Evolutionary conservation across 1,284 basidiomycete species (phyloP).

Genomic region (Grifola frondosa): DNA sequence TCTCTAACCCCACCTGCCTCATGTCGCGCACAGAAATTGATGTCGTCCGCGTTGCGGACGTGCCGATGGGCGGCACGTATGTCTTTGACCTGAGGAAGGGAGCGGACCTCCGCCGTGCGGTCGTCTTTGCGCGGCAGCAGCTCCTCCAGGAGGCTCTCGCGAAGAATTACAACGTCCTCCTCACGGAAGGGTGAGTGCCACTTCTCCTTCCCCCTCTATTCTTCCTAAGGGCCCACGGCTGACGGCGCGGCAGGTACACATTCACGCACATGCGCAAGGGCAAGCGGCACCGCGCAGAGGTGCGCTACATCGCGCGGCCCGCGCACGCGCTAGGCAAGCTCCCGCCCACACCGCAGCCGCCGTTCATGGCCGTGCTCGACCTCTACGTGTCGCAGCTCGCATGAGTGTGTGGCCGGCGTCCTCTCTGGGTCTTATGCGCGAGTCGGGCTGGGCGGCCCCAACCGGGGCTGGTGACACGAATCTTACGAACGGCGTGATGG

Average conservation of each 20-base stretch:
- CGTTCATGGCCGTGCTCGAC: constrained; percentile 63
- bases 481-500: too few species aligned
- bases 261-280: constrained; percentile 63
- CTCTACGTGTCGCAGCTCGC: constrained; percentile 10
- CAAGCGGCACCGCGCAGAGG: constrained; percentile 60
- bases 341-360: constrained; percentile 48
- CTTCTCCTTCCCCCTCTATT: constrained; percentile 4
- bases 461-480: too few species aligned
- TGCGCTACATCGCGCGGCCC: constrained; percentile 67
- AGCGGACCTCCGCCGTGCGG: constrained; percentile 47
- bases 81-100: constrained; percentile 48
- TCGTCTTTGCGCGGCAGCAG: constrained; percentile 63
- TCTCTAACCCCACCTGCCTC: constrained; percentile 1
- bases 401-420: neutral
- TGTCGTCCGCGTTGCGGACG: constrained; percentile 49
- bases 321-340: constrained; percentile 52
- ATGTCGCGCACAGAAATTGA: constrained; percentile 51
- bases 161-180: constrained; percentile 60
- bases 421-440: neutral
- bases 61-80: constrained; percentile 57
- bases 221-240: constrained; percentile 4
- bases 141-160: constrained; percentile 55
- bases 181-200: constrained; percentile 61
- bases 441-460: too few species aligned
- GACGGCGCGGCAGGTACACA: constrained; percentile 75